These are phyloP conservation scores for Apostasia shenzhenica DNA, from an alignment of 106 monocot genomes.

Conservation along the genomic window DNA sequence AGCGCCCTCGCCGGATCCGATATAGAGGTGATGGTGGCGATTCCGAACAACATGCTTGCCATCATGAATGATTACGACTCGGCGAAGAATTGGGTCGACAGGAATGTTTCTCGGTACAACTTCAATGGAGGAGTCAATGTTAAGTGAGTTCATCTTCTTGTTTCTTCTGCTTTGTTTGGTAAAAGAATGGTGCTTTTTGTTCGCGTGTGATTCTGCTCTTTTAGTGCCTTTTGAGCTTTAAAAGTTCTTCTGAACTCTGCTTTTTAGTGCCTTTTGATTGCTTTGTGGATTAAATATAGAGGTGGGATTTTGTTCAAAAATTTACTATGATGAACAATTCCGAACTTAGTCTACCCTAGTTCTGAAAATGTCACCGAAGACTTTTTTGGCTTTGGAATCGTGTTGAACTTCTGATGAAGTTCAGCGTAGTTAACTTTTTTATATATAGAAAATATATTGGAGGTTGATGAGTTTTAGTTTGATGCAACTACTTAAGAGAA, in stretches of 20 bases:
- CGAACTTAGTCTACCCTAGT: no score
- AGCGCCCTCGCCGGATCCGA: slow-evolving; percentile 27
- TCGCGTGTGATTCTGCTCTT: background rate
- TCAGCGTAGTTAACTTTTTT: no score
- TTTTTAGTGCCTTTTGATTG: background rate
- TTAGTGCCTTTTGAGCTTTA: background rate
- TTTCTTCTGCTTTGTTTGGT: background rate
- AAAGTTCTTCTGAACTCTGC: background rate
- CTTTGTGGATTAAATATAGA: no score
- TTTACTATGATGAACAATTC: no score
- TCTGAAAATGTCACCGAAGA: no score
- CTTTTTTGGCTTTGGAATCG: no score
- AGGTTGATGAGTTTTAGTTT: no score
- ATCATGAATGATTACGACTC: slow-evolving; percentile 29
- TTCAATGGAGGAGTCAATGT: slow-evolving; percentile 44
- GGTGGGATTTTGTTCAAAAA: no score
- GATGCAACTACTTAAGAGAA: no score
- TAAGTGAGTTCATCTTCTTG: slow-evolving; percentile 21
- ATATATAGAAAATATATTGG: no score
- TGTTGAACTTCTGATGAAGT: no score
- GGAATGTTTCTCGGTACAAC: slow-evolving; percentile 30
- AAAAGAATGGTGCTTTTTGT: background rate
- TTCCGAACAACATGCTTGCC: slow-evolving; percentile 37
- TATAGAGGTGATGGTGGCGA: slow-evolving; percentile 47
- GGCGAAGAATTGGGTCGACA: slow-evolving; percentile 38